Evolutionary conservation across 345 rosid genomes (phyloP).

Genomic region (Excoecaria cochinchinensis): DNA sequence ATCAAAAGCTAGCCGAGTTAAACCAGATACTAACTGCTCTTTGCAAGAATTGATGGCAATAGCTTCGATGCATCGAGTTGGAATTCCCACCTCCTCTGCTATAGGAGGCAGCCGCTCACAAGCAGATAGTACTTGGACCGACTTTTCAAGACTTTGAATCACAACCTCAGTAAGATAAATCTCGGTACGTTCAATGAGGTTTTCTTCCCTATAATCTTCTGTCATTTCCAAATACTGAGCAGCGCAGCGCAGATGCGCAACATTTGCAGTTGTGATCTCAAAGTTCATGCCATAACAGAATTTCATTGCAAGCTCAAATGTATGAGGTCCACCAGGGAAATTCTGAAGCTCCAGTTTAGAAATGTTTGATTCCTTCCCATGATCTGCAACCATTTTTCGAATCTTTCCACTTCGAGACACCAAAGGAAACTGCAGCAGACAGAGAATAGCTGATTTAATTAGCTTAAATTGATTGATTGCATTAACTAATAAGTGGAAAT

Average conservation of each 20-base stretch:
- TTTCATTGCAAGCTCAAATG: conserved; percentile 84
- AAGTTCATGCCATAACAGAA: conserved; percentile 90
- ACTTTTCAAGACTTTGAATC: conserved; percentile 57
- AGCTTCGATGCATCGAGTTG: conserved; percentile 63
- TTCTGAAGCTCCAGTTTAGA: conserved; percentile 55
- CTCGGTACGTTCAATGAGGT: conserved; percentile 61
- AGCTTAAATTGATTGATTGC: neutral
- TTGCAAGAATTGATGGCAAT: conserved; percentile 71
- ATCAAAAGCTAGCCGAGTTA: conserved; percentile 48
- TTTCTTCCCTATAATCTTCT: conserved; percentile 69
- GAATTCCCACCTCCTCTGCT: conserved; percentile 54
- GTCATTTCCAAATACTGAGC: conserved; percentile 85
- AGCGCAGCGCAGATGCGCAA: conserved; percentile 63
- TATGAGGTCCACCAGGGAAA: conserved; percentile 69
- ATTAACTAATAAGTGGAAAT: neutral
- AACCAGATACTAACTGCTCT: conserved; percentile 67
- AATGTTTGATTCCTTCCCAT: conserved; percentile 44
- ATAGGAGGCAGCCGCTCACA: conserved; percentile 48
- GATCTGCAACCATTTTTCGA: conserved; percentile 57
- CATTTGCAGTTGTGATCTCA: conserved; percentile 68
- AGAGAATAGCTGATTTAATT: neutral
- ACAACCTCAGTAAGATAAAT: conserved; percentile 54
- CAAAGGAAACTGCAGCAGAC: conserved; percentile 64
- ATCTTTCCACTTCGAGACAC: conserved; percentile 83
- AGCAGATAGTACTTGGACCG: conserved; percentile 58